Evolutionary conservation across 768 basidiomycete species (phyloP).

Genomic region (Phlebiopsis flavidoalba): DNA sequence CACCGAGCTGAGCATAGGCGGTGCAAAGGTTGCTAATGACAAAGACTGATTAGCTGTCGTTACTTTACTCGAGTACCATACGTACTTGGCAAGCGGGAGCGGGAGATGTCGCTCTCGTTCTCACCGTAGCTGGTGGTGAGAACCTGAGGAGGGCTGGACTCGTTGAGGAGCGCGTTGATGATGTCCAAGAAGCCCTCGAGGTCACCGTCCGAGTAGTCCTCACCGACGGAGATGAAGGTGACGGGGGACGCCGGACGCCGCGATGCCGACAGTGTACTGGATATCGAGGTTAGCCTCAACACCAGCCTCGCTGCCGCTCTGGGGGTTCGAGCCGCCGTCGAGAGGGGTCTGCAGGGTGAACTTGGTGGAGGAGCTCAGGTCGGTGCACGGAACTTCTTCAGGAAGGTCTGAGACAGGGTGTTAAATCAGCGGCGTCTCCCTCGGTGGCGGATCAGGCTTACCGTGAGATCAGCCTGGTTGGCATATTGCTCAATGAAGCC

Average conservation of each 20-base stretch:
- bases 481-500: conserved; percentile 30
- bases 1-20: conserved; percentile 65
- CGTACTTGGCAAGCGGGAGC: conserved; percentile 44
- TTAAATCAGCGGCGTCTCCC: not conserved
- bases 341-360: conserved; percentile 16
- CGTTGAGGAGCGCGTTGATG: conserved; percentile 48
- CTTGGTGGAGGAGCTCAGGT: conserved; percentile 13
- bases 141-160: conserved; percentile 42
- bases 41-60: not conserved
- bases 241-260: conserved; percentile 52
- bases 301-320: conserved; percentile 39
- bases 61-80: not conserved
- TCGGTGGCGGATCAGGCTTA: conserved; percentile 21
- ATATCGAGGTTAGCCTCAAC: conserved; percentile 43
- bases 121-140: conserved; percentile 72
- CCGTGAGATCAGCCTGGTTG: conserved; percentile 23
- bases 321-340: conserved; percentile 56
- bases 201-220: conserved; percentile 17
- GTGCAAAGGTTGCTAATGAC: conserved; percentile 46
- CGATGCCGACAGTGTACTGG: conserved; percentile 24
- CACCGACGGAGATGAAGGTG: conserved; percentile 44
- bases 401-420: conserved; percentile 40
- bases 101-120: conserved; percentile 64
- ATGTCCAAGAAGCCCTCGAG: conserved; percentile 34
- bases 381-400: conserved; percentile 9